Base-by-base conservation (phyloP, 257 asterid species). In the Agastache rugosa region DNA sequence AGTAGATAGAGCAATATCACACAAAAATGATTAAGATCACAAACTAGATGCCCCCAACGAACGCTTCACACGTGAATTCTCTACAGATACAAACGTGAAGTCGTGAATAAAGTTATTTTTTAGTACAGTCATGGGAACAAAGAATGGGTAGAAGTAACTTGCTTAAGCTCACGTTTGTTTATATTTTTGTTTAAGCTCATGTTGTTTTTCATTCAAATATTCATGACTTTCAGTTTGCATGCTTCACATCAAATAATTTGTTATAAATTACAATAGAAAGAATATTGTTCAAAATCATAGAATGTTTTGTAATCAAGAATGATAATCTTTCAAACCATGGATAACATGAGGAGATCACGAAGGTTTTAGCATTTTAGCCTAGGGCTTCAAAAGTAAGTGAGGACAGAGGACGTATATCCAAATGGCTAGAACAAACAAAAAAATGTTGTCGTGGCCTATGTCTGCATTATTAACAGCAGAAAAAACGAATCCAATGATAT, bases 11-110 rank as follows among this genome's bases (percentile, higher is more conserved):
- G 71, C 29, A 23, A 16, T 12, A 55, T 68, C 71, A 68, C 42
- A 34, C 53, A 47, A 64, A 72, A 5, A 62, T 37, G 11, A 62
- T 44, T 17, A 61, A 41, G 25, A n/a, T 63, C 61, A 15, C 61
- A 6, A 3, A 54, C 42, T 22, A 64, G 62, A 54, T 55, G 60
- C 70, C 50, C 34, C 63, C 58, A 37, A 47, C 55, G 63, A 67
- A 48, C 69, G 75, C 71, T 15, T 47, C 65, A 34, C 16, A 54
- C 22, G 44, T 78, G 75, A 37, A 23, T 45, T 51, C 71, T 42
- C 58, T 68, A 39, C 22, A 62, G 50, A 47, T 31, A 35, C 15
- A 61, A 74, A 68, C 58, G 47, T 62, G 44, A 74, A 61, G 68
- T 62, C 58, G 47, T 62, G 44, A 74, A 44, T 50, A 51, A 50